Evolutionary conservation across 495 filamentous ascomycete genomes (phyloP).

Genomic region (Sordaria brevicollis): DNA sequence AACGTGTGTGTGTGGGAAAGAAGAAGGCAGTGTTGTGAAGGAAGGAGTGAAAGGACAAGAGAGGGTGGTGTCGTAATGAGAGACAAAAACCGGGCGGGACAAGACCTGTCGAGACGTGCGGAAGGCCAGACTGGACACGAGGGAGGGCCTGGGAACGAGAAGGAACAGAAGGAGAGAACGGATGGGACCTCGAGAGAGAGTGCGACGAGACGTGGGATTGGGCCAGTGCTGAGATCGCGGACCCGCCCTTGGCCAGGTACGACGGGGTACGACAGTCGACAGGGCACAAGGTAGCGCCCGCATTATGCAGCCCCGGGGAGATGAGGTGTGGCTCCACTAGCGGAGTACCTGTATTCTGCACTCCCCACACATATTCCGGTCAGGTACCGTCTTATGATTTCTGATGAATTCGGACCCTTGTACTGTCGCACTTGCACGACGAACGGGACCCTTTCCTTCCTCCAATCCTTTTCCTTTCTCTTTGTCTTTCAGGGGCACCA

Average conservation of each 20-base stretch:
- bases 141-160: background rate
- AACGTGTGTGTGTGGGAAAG: background rate
- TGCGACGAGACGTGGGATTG: background rate
- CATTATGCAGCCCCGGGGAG: background rate
- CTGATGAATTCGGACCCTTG: background rate
- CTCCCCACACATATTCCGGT: background rate
- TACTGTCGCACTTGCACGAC: background rate
- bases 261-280: background rate
- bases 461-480: background rate
- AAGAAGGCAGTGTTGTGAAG: background rate
- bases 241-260: background rate
- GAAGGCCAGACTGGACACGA: background rate
- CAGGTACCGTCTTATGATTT: background rate
- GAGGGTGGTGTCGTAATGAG: background rate
- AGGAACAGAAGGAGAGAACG: background rate
- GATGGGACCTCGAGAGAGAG: background rate
- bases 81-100: background rate
- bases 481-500: background rate
- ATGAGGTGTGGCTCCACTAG: background rate
- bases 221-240: background rate
- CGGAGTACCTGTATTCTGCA: background rate
- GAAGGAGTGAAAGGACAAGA: background rate
- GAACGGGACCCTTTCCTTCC: background rate
- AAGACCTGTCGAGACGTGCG: background rate
- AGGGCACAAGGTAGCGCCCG: background rate